Evolutionary conservation across 805 yeast genomes (phyloP), one percentile per base, ranked within the genome.

Genomic region (Pachysolen tannophilus): DNA sequence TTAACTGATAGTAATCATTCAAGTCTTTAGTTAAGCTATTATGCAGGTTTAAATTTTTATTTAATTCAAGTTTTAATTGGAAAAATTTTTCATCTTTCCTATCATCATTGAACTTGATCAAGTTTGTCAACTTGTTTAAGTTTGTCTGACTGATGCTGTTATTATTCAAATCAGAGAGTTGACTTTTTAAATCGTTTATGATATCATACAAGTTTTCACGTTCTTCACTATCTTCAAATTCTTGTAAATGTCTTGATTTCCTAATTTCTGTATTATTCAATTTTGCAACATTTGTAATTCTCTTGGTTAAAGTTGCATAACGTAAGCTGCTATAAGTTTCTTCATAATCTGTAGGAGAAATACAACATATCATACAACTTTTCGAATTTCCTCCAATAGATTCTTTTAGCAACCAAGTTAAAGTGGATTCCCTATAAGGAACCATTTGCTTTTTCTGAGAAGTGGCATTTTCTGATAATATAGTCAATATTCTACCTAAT

Each of bases 281-380:
- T 16, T 48, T 67, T 0, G 90, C 94, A 14, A 57, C 56, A 23
- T 84, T 78, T 37, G 69, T 69, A 44, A 84, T 82, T 43, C 65
- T 63, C 50, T 82, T 81, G 3, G 86, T 90, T 39, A 80, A 74
- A 15, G 75, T 79, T 1, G 94, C 94, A 52, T 84, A 84, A 41
- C 87, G 63, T 38, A 84, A 58, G 0, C 94, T 84, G 27, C 83
- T 80, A 45, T 77, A 53, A 0, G 86, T 77, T 47, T 84, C 94
- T 15, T 82, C 88, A 52, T 74, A 79, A 47, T 82, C 90, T 13
- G 75, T 61, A 0, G 92, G 90, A 0, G 92, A 79, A 0, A 84
- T 62, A 54, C 94, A 83, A 15, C 88, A 88, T n/a, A 84, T 66
- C 92, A 84, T 82, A n/a, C 79, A 77, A 1, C 90, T 85, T 47